Evolutionary conservation across 2,329 filamentous ascomycete species (phyloP).

Genomic region (Falciphora oryzae): DNA sequence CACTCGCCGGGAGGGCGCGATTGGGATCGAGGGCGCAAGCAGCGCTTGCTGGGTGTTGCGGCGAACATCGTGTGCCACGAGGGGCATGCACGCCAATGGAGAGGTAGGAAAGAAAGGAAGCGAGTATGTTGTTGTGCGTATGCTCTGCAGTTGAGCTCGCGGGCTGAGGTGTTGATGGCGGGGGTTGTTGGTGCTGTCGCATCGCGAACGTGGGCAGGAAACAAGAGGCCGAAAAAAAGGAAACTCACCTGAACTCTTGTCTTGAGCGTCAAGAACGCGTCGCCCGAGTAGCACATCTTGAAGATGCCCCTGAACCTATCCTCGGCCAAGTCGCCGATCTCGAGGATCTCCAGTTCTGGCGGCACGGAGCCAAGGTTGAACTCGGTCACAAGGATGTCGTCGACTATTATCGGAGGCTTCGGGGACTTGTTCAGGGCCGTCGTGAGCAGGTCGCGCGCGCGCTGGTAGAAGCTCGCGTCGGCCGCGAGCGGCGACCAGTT

Average conservation of each 20-base stretch:
- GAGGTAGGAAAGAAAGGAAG: not conserved
- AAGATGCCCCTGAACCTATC: conserved; percentile 97
- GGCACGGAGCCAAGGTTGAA: conserved; percentile 93
- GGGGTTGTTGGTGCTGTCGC: not conserved
- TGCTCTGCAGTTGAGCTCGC: not conserved
- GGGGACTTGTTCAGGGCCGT: conserved; percentile 95
- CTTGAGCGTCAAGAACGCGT: conserved; percentile 91
- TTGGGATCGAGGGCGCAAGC: too few relatives aligned
- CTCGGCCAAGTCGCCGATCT: conserved; percentile 95
- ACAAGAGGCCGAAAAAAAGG: conserved; percentile 14
- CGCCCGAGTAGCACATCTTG: conserved; percentile 97
- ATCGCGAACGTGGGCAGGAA: conserved; percentile 1
- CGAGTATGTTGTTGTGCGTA: not conserved
- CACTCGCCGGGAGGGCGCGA: too few relatives aligned
- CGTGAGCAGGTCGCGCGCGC: conserved; percentile 89
- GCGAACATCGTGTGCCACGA: not conserved
- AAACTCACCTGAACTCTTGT: conserved; percentile 81
- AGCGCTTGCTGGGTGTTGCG: not conserved
- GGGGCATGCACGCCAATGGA: not conserved
- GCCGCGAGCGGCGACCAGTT: conserved; percentile 99
- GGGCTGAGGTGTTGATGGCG: conserved; percentile 4
- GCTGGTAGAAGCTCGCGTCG: conserved; percentile 83
- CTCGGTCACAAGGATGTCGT: conserved; percentile 97
- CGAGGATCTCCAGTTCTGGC: conserved; percentile 91
- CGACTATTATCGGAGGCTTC: conserved; percentile 97